A percentile compares a stretch with the other conserved stretches of the same genome.
phyloP scores from a whole-genome alignment of 305 asterid genomes.

The Fraxinus dipetala region DNA sequence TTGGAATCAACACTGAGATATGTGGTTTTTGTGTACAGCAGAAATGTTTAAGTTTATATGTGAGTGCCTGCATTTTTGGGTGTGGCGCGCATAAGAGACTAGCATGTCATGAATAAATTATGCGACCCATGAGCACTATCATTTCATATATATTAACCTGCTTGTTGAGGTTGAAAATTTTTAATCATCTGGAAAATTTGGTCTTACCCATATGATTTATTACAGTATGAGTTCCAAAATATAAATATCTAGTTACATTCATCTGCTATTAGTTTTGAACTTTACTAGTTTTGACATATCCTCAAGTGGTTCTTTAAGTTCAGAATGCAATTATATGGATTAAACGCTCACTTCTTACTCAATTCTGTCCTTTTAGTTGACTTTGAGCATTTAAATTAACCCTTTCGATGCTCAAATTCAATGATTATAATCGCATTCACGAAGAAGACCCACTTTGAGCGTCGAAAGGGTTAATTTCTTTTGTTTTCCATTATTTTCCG shows the following conservation, averaged over 20 bases:
- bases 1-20: conserved; percentile 7
- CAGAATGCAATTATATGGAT: neutral
- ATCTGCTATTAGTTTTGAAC: neutral
- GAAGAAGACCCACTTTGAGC: neutral
- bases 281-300: neutral
- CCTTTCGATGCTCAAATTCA: too few species aligned
- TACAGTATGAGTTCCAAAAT: neutral
- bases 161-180: neutral
- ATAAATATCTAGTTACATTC: neutral
- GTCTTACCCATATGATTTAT: neutral
- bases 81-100: neutral
- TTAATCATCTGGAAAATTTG: neutral
- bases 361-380: neutral
- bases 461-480: neutral
- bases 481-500: neutral
- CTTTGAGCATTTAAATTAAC: too few species aligned
- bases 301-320: neutral
- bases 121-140: neutral
- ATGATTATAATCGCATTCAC: too few species aligned
- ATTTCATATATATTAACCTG: neutral
- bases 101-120: neutral
- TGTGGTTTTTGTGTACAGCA: neutral
- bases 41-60: neutral
- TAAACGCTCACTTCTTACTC: neutral
- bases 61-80: neutral